phyloP scores from a whole-genome alignment of 2,329 filamentous ascomycete species.

The Beauveria brongniartii region DNA sequence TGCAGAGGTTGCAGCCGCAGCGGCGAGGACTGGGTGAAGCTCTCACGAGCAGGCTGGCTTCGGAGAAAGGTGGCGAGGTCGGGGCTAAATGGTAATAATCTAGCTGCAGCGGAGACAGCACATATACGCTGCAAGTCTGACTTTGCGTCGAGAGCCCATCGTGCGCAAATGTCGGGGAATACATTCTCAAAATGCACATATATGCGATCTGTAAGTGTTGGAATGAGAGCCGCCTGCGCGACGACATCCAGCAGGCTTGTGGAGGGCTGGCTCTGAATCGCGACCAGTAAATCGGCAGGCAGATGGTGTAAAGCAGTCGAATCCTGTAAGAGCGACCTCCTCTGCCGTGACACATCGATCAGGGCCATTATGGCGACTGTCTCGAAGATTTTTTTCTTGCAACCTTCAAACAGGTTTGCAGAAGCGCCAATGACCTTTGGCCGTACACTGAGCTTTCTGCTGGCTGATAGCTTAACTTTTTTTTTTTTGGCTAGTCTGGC shows the following conservation, averaged over 20 bases:
- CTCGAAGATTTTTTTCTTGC: constrained; percentile 13
- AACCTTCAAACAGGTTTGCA: constrained; percentile 10
- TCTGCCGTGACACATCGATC: constrained; percentile 47
- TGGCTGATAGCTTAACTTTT: constrained; percentile 9
- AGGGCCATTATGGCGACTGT: constrained; percentile 41
- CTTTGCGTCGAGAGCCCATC: constrained; percentile 56
- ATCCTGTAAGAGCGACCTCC: constrained; percentile 48
- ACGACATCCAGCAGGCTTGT: constrained; percentile 64
- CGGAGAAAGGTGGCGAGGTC: constrained; percentile 68
- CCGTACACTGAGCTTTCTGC: constrained; percentile 4
- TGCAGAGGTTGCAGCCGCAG: constrained; percentile 21
- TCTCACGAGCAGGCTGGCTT: constrained; percentile 24
- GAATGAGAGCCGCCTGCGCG: constrained; percentile 59
- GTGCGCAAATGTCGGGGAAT: constrained; percentile 74
- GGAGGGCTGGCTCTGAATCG: constrained; percentile 56
- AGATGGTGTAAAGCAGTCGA: constrained; percentile 48
- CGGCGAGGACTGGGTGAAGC: constrained; percentile 16
- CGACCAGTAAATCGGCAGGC: constrained; percentile 60
- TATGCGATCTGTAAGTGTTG: constrained; percentile 62
- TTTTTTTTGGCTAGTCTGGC: constrained; percentile 16
- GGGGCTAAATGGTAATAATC: constrained; percentile 73
- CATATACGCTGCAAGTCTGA: constrained; percentile 30
- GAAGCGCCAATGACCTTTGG: constrained; percentile 6
- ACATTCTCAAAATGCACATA: constrained; percentile 67
- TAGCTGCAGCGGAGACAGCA: constrained; percentile 65